Percentiles rank a stretch among this genome's conserved stretches.
Evolutionary conservation across 768 basidiomycete species (phyloP).

Genomic region (Lyophyllum decastes): DNA sequence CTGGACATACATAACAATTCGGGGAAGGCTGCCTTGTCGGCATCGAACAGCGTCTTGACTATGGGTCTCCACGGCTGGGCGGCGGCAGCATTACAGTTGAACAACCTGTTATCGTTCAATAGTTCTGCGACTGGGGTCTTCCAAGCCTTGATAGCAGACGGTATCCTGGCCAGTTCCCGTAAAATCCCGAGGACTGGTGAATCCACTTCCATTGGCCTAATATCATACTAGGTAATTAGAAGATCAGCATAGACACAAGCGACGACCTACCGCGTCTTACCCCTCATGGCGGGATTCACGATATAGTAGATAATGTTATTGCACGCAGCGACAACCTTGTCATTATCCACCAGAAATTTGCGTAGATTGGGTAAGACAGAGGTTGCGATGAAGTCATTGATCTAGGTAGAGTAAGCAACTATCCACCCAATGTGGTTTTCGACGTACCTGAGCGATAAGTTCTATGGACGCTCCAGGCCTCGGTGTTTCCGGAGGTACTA

Average conservation of each 20-base stretch:
- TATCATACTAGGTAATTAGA: constrained; percentile 10
- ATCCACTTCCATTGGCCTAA: constrained; percentile 80
- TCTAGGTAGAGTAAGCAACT: constrained; percentile 39
- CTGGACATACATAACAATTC: constrained; percentile 74
- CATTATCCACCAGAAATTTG: constrained; percentile 79
- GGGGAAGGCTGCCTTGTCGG: constrained; percentile 82
- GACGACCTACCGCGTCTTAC: constrained; percentile 63
- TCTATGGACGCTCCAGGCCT: constrained; percentile 41
- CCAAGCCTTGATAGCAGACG: constrained; percentile 84
- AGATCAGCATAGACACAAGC: neutral
- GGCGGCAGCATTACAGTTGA: constrained; percentile 65
- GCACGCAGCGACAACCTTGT: constrained; percentile 79
- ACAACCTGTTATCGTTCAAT: constrained; percentile 84
- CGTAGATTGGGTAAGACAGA: constrained; percentile 74
- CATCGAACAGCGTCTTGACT: constrained; percentile 77
- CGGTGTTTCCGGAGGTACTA: constrained; percentile 34
- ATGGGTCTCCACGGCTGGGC: constrained; percentile 75
- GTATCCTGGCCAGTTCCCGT: constrained; percentile 76
- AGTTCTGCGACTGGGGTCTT: constrained; percentile 75
- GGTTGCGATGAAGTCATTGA: constrained; percentile 70
- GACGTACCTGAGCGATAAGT: constrained; percentile 46
- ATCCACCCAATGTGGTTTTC: neutral
- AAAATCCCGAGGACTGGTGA: constrained; percentile 64
- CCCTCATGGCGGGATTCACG: constrained; percentile 77
- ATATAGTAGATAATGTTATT: constrained; percentile 85